Conservation (phyloP, 768 basidiomycete species). For the Mycena leptocephala region DNA sequence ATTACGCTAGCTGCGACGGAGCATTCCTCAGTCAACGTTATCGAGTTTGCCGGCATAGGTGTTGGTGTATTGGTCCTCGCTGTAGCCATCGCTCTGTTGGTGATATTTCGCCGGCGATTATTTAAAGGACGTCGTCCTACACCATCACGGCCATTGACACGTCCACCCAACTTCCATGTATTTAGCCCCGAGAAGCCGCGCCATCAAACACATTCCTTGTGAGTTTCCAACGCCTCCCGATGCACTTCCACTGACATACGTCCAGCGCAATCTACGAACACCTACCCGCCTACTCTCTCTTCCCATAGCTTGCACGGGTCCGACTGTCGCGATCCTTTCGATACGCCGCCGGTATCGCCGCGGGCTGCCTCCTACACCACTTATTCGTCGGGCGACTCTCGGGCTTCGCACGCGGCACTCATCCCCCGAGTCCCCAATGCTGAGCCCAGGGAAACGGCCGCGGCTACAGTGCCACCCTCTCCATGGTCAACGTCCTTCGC, state of each 20-base stretch:
- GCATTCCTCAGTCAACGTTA: constrained; percentile 10
- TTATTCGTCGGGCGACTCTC: constrained; percentile 21
- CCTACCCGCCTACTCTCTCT: constrained; percentile 24
- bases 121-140: constrained; percentile 18
- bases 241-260: neutral
- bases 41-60: constrained; percentile 15
- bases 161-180: constrained; percentile 18
- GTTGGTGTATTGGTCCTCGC: constrained; percentile 15
- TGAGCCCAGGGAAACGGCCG: neutral
- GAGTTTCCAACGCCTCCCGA: neutral
- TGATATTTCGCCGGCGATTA: constrained; percentile 30
- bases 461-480: neutral
- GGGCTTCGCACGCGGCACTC: neutral
- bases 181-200: neutral
- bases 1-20: neutral
- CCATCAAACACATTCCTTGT: constrained; percentile 19
- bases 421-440: neutral
- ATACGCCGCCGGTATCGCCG: constrained; percentile 31
- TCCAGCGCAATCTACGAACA: neutral
- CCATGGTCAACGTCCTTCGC: constrained; percentile 15
- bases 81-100: constrained; percentile 24
- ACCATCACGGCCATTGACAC: neutral
- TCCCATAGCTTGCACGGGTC: neutral
- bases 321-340: constrained; percentile 13
- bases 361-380: constrained; percentile 10